Base-by-base conservation (phyloP, 768 basidiomycete genomes). In the Cyclocybe aegerita region DNA sequence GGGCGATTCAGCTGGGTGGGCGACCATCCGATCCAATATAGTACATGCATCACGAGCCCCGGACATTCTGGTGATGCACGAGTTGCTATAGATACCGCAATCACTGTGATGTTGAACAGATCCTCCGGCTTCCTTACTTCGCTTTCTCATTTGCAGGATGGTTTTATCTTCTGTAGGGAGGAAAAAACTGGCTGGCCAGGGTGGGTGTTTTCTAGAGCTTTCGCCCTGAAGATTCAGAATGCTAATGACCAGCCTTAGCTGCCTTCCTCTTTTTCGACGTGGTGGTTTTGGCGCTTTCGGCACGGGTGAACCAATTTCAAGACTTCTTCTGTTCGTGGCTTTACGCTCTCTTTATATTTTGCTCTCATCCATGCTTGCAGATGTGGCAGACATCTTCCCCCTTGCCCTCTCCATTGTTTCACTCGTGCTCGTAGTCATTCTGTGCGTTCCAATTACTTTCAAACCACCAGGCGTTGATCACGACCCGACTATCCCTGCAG, bases 351-450 rank as follows among this genome's bases (percentile, higher is more conserved):
- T 38, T 12, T 29, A 30, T 32, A 32, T 14, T 38, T 14, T 10
- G 12, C 34, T 15, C 39, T 6, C 30, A 36, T 36, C 17, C 31
- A 14, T 30, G 43, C 8, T 29, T 12, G 12, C 54, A 83, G 81
- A 76, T 60, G 65, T 78, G 40, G 83, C 83, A 4, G 82, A 83
- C 64, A 61, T 81, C 16, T 81, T 82, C 60, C 83, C 83, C n/a
- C 68, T 83, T 48, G 75, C 68, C n/a, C 72, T 85, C 34, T 81
- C 81, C 30, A 77, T 81, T 58, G 61, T 71, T 43, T 81, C 80
- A 1, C 59, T 81, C 30, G 62, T 74, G 32, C 49, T 81, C 30
- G 61, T 82, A 34, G 57, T 70, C 31, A 30, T 67, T 35, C 65
- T 73, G 82, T 81, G 50, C 49, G 78, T 65, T 10, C 40, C 29